Evolutionary conservation across 371 early-diverging fungal species (phyloP).

Genomic region (Mortierella sp.): DNA sequence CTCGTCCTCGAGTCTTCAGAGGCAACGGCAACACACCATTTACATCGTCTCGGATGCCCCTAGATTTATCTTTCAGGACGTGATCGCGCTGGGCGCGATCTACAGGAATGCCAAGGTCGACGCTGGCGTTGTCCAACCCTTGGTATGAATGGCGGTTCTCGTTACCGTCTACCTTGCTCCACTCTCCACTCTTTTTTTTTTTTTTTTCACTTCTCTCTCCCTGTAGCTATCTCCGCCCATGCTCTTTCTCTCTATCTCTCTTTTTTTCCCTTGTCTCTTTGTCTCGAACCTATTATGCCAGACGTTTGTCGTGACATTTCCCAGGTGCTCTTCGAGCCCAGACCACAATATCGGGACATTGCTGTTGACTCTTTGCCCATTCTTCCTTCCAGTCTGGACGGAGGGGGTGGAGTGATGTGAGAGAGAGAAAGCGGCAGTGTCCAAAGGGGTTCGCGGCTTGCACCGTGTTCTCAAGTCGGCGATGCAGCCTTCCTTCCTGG

Average conservation of each 20-base stretch:
- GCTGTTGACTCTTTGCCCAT: not conserved
- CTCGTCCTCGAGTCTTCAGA: not conserved
- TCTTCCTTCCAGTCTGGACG: not conserved
- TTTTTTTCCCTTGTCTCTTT: conserved; percentile 1
- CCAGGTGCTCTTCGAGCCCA: not conserved
- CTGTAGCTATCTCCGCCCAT: not conserved
- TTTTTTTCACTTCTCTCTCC: not conserved
- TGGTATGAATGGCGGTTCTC: conserved; percentile 18
- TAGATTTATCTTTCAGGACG: conserved; percentile 68
- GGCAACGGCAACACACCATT: conserved; percentile 56
- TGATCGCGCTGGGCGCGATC: conserved; percentile 58
- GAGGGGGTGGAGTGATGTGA: not conserved
- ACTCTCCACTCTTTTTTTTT: conserved; percentile 1
- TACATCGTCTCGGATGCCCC: conserved; percentile 69
- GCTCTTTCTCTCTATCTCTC: not conserved
- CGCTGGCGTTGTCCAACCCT: conserved; percentile 73
- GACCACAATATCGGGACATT: not conserved
- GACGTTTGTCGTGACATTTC: not conserved
- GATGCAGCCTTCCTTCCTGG: too few relatives aligned
- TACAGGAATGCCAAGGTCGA: conserved; percentile 69
- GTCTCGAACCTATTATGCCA: not conserved
- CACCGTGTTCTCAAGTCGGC: too few relatives aligned
- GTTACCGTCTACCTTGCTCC: not conserved
- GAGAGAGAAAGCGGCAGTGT: conserved; percentile 2
- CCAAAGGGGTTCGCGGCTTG: not conserved